phyloP scores from a whole-genome alignment of 2,329 filamentous ascomycete species.

The Onygenales sp. region DNA sequence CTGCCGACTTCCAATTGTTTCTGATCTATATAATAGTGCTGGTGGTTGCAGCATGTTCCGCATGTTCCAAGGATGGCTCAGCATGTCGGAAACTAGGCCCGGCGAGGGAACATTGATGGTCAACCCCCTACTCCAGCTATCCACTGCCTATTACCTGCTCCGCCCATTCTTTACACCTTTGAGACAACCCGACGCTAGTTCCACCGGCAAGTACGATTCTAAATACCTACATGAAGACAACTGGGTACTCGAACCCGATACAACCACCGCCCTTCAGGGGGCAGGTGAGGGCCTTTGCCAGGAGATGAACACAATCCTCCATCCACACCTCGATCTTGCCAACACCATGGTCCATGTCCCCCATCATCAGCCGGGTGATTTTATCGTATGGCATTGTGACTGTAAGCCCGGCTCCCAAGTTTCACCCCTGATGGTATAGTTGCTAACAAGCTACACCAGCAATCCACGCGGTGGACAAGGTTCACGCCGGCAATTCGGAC shows the following conservation, averaged over 20 bases:
- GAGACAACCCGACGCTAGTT: constrained; percentile 28
- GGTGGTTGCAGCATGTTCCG: constrained; percentile 79
- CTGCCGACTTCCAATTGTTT: constrained; percentile 56
- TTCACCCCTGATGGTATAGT: not conserved
- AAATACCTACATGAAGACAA: constrained; percentile 45
- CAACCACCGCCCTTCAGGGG: constrained; percentile 57
- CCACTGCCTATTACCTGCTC: constrained; percentile 71
- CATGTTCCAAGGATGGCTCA: constrained; percentile 77
- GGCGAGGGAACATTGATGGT: constrained; percentile 72
- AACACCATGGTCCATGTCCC: constrained; percentile 65
- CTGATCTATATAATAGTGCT: constrained; percentile 69
- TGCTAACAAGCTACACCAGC: constrained; percentile 18
- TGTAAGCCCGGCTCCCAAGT: constrained; percentile 12
- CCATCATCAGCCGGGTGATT: constrained; percentile 60
- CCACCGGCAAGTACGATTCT: constrained; percentile 30
- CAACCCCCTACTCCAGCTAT: constrained; percentile 64
- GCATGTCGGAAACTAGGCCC: constrained; percentile 61
- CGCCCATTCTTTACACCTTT: constrained; percentile 64
- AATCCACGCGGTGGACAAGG: constrained; percentile 75
- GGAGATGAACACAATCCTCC: constrained; percentile 54
- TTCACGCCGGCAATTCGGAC: constrained; percentile 62
- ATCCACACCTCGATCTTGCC: constrained; percentile 61
- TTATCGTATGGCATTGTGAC: constrained; percentile 72
- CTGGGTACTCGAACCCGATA: constrained; percentile 46
- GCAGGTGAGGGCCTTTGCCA: constrained; percentile 60